Evolutionary conservation across 179 eudicot genomes (phyloP).

Genomic region (Nepenthes alata): DNA sequence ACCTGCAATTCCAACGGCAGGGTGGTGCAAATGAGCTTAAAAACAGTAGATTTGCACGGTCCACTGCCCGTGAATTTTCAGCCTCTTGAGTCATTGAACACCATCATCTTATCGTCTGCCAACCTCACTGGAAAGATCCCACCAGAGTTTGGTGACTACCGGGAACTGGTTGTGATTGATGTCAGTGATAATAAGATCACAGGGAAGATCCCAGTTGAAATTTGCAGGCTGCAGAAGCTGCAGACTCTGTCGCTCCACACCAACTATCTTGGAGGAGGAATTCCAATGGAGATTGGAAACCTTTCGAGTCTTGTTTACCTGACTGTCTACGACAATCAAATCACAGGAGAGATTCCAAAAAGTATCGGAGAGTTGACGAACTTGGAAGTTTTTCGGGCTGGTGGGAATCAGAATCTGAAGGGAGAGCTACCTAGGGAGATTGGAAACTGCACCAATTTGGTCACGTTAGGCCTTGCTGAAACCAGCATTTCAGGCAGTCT

Average conservation of each 20-base stretch:
- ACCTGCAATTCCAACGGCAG: conserved; percentile 29
- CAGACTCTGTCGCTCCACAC: conserved; percentile 38
- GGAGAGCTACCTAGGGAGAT: conserved; percentile 65
- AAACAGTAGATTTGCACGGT: conserved; percentile 45
- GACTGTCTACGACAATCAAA: conserved; percentile 53
- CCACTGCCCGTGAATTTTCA: conserved; percentile 52
- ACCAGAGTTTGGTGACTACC: conserved; percentile 47
- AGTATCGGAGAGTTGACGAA: conserved; percentile 44
- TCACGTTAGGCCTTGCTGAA: conserved; percentile 61
- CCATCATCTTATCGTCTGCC: conserved; percentile 41
- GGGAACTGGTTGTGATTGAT: conserved; percentile 34
- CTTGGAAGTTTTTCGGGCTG: conserved; percentile 53
- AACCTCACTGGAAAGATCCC: conserved; percentile 70
- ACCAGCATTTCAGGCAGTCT: conserved; percentile 65
- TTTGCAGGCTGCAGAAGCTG: conserved; percentile 41
- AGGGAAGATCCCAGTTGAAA: conserved; percentile 57
- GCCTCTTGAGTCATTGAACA: conserved; percentile 27
- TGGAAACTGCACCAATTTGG: conserved; percentile 55
- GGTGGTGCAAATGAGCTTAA: conserved; percentile 37
- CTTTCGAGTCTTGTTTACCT: conserved; percentile 31
- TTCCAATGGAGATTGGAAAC: conserved; percentile 60
- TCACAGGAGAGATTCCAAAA: conserved; percentile 54
- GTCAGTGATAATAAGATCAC: conserved; percentile 49
- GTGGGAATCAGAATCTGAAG: conserved; percentile 71
- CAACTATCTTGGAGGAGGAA: conserved; percentile 42